Conservation (phyloP, 805 yeast species). For the Ogataea neopini region DNA sequence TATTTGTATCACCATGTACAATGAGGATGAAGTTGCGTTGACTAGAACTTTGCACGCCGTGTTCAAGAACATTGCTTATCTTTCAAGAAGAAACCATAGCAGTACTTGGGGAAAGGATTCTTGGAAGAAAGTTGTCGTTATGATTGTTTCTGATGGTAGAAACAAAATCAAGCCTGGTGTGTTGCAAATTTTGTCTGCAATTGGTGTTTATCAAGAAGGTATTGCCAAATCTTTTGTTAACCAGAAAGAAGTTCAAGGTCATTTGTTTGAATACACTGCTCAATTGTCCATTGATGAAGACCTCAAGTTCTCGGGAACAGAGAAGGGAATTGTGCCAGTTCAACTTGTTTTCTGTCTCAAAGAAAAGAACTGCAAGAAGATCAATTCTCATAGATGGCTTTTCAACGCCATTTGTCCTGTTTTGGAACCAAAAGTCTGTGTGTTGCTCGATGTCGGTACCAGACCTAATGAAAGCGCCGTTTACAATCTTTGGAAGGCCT, state of each 20-base stretch:
- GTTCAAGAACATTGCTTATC: conserved; percentile 86
- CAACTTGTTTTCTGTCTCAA: conserved; percentile 91
- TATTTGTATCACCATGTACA: conserved; percentile 95
- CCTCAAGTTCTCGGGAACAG: conserved; percentile 85
- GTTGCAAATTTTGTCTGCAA: conserved; percentile 83
- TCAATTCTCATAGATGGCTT: conserved; percentile 97
- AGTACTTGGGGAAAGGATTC: conserved; percentile 94
- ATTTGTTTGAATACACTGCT: conserved; percentile 92
- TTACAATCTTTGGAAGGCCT: conserved; percentile 96
- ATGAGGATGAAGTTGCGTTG: conserved; percentile 86
- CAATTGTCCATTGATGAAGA: conserved; percentile 91
- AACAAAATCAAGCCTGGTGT: conserved; percentile 83
- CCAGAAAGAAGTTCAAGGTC: conserved; percentile 88
- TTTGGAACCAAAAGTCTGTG: conserved; percentile 86
- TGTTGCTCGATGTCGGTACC: conserved; percentile 95
- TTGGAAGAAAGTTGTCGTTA: conserved; percentile 95
- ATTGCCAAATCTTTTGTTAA: conserved; percentile 94
- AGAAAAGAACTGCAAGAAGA: conserved; percentile 88
- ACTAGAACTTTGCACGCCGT: conserved; percentile 95
- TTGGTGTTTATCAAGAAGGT: conserved; percentile 97
- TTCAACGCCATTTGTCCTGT: conserved; percentile 93
- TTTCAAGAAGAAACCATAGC: conserved; percentile 78
- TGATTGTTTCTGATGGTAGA: conserved; percentile 93
- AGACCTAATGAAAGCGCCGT: conserved; percentile 86
- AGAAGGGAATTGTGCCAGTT: conserved; percentile 89